These are phyloP conservation scores for Coprinopsis strossmayeri DNA, from an alignment of 768 basidiomycete genomes.

Conservation along the genomic window DNA sequence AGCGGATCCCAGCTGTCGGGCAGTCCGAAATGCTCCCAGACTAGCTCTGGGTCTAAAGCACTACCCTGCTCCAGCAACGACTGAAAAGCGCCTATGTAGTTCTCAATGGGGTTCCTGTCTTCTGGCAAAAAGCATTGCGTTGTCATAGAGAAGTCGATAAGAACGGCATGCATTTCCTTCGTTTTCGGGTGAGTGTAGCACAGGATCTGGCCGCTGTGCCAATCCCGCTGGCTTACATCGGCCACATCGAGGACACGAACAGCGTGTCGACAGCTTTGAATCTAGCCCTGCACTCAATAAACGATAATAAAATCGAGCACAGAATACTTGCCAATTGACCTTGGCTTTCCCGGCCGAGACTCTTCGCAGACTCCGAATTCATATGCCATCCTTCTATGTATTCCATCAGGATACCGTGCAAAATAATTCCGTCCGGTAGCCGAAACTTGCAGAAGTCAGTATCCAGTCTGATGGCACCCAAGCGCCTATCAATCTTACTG, in stretches of 20 bases:
- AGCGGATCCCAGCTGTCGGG: constrained; percentile 10
- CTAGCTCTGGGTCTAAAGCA: not conserved
- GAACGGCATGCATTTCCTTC: too few relatives aligned
- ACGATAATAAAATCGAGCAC: too few relatives aligned
- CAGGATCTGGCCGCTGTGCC: too few relatives aligned
- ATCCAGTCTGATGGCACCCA: not conserved
- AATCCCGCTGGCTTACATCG: too few relatives aligned
- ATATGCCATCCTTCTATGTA: constrained; percentile 13
- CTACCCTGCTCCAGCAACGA: not conserved
- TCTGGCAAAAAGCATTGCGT: constrained; percentile 12
- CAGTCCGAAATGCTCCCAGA: constrained; percentile 2
- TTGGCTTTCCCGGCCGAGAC: constrained; percentile 13
- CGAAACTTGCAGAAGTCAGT: constrained; percentile 11
- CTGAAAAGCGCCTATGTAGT: constrained; percentile 8
- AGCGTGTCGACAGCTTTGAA: too few relatives aligned
- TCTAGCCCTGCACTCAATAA: too few relatives aligned
- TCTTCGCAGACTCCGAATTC: constrained; percentile 9
- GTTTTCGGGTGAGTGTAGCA: too few relatives aligned
- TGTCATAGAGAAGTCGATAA: constrained; percentile 14
- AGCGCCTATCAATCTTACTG: constrained; percentile 11
- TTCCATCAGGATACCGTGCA: constrained; percentile 17
- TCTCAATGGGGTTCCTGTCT: constrained; percentile 6
- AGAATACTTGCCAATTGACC: too few relatives aligned
- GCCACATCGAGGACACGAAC: not conserved
- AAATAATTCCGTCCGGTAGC: constrained; percentile 11